A percentile compares a stretch with the other conserved stretches of the same genome.
Evolutionary conservation across 192 early-diverging fungal genomes (phyloP).

Genomic region (Coemansia sp.): DNA sequence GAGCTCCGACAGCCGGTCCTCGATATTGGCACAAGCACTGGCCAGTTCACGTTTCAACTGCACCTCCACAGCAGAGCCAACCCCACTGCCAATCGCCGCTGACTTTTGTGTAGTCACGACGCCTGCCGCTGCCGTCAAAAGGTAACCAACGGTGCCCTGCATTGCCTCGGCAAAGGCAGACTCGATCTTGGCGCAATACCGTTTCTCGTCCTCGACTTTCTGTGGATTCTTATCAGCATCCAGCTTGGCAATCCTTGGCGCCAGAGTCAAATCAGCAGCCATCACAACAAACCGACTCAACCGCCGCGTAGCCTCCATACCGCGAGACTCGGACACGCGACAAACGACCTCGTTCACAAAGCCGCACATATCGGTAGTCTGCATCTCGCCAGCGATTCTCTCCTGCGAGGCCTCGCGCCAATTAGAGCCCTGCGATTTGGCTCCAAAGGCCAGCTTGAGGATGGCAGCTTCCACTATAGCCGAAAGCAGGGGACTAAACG

Average conservation of each 20-base stretch:
- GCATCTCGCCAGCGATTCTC: slow-evolving; percentile 24
- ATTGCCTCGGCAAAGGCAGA: slow-evolving; percentile 15
- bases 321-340: slow-evolving; percentile 23
- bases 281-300: slow-evolving; percentile 12
- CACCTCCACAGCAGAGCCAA: slow-evolving; percentile 4
- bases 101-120: background rate
- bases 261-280: slow-evolving; percentile 22
- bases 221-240: slow-evolving; percentile 4
- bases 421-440: slow-evolving; percentile 1
- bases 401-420: slow-evolving; percentile 1
- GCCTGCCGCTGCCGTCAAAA: background rate
- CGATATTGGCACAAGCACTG: slow-evolving; percentile 23
- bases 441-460: slow-evolving; percentile 31
- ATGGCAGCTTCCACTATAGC: slow-evolving; percentile 39
- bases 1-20: slow-evolving; percentile 12
- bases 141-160: slow-evolving; percentile 7
- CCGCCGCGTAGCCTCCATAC: slow-evolving; percentile 8
- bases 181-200: slow-evolving; percentile 20
- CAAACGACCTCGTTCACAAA: slow-evolving; percentile 37
- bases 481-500: slow-evolving; percentile 45
- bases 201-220: slow-evolving; percentile 12
- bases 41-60: slow-evolving; percentile 10
- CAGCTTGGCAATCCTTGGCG: slow-evolving; percentile 33
- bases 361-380: slow-evolving; percentile 10
- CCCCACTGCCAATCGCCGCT: background rate